These are phyloP conservation scores for Poa annua DNA, from an alignment of 176 grass and related monocot species.

Conservation along the genomic window DNA sequence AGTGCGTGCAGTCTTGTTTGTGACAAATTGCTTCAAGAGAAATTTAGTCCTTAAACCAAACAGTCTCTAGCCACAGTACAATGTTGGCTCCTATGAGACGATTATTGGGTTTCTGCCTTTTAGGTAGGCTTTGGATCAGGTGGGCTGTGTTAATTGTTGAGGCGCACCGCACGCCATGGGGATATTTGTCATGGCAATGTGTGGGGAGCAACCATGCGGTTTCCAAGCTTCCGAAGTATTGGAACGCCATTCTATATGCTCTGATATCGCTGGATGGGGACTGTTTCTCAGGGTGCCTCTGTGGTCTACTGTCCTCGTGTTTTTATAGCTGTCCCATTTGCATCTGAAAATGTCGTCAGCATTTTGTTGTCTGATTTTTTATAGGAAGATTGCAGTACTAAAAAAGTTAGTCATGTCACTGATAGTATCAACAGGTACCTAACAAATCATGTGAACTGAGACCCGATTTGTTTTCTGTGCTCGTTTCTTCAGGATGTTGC, in stretches of 20 bases:
- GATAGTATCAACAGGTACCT: neutral
- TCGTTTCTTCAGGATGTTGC: constrained; percentile 67
- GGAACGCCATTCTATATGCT: constrained; percentile 9
- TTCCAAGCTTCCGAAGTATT: neutral
- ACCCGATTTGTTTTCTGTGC: constrained; percentile 35
- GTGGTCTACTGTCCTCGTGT: neutral
- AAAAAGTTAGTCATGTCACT: neutral
- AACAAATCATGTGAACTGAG: neutral
- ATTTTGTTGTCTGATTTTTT: constrained; percentile 20
- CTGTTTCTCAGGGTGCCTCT: neutral
- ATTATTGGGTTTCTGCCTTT: neutral
- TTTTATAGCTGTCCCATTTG: neutral
- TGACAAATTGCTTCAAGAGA: neutral
- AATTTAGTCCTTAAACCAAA: neutral
- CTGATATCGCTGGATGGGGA: neutral
- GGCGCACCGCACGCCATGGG: neutral
- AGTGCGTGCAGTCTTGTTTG: neutral
- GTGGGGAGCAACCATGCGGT: neutral
- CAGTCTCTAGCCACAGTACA: neutral
- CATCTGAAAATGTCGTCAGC: neutral
- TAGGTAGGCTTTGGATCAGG: neutral
- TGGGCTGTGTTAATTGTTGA: neutral
- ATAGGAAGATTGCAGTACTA: neutral
- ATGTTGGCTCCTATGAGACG: neutral
- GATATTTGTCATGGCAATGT: neutral